Percentiles rank a stretch among this genome's conserved stretches.
Evolutionary conservation across 495 filamentous ascomycete genomes (phyloP).

Genomic region (Cercophora samala): DNA sequence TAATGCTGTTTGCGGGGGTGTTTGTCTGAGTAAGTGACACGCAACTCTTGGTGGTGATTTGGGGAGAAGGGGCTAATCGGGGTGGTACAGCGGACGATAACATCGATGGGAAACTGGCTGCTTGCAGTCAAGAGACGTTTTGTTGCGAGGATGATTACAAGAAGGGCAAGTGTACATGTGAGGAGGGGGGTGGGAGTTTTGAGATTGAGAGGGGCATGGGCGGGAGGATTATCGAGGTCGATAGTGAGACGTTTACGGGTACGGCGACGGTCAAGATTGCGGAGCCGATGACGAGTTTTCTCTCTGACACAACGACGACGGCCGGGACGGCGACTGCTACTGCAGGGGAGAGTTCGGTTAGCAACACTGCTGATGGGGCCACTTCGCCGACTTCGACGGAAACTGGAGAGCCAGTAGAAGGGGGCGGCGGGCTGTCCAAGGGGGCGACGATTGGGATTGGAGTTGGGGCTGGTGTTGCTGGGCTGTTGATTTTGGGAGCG

Average conservation of each 20-base stretch:
- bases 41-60: background rate
- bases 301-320: background rate
- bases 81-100: constrained; percentile 16
- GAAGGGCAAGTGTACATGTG: constrained; percentile 32
- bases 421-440: background rate
- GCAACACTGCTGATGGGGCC: background rate
- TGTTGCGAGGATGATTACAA: constrained; percentile 31
- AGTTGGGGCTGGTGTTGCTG: background rate
- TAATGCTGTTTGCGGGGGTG: constrained; percentile 31
- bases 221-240: constrained; percentile 34
- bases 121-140: constrained; percentile 31
- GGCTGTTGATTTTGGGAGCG: background rate
- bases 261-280: background rate
- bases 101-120: constrained; percentile 22
- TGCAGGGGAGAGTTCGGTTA: background rate
- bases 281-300: background rate
- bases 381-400: background rate
- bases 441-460: background rate
- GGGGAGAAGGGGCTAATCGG: background rate
- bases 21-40: constrained; percentile 30
- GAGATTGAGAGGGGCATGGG: constrained; percentile 21
- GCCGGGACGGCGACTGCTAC: background rate
- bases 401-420: background rate
- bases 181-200: constrained; percentile 21
- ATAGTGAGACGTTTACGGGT: constrained; percentile 20